These are phyloP conservation scores for Pythium phragmiticola DNA, from an alignment of 352 stramenopile genomes.

Conservation along the genomic window DNA sequence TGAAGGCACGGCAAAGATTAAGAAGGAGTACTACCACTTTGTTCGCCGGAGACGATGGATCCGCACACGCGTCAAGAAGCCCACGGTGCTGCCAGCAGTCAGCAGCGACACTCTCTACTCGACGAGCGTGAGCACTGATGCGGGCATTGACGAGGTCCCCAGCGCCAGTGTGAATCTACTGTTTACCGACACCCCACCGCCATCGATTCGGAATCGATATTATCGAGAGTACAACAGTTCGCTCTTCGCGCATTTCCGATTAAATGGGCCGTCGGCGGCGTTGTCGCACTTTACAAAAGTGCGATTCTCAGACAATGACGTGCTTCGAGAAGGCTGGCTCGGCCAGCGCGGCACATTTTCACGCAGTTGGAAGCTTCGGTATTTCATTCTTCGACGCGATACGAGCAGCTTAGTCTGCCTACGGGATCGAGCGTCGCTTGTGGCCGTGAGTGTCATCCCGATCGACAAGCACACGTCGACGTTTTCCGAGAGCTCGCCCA, in stretches of 20 bases:
- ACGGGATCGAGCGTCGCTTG: conserved; percentile 64
- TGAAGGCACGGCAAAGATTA: conserved; percentile 70
- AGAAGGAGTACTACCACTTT: conserved; percentile 81
- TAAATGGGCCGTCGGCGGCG: conserved; percentile 37
- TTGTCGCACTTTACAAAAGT: conserved; percentile 50
- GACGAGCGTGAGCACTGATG: background rate
- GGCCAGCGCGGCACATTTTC: conserved; percentile 66
- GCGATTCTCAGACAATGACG: conserved; percentile 67
- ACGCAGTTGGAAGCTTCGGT: conserved; percentile 82
- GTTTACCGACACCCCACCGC: background rate
- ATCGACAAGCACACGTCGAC: conserved; percentile 82
- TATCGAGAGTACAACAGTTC: conserved; percentile 74
- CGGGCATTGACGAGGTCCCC: background rate
- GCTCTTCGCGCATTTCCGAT: conserved; percentile 60
- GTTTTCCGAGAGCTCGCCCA: conserved; percentile 54
- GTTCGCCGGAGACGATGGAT: conserved; percentile 76
- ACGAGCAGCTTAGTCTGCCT: conserved; percentile 77
- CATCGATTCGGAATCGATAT: conserved; percentile 28
- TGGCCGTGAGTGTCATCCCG: conserved; percentile 62
- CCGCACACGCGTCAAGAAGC: conserved; percentile 68
- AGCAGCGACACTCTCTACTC: too few relatives aligned
- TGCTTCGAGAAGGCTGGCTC: conserved; percentile 79
- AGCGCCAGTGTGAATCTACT: conserved; percentile 2
- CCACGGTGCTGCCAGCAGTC: conserved; percentile 3
- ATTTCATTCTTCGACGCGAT: conserved; percentile 72